Evolutionary conservation across 2,329 filamentous ascomycete genomes (phyloP).

Genomic region (Periconia digitata): DNA sequence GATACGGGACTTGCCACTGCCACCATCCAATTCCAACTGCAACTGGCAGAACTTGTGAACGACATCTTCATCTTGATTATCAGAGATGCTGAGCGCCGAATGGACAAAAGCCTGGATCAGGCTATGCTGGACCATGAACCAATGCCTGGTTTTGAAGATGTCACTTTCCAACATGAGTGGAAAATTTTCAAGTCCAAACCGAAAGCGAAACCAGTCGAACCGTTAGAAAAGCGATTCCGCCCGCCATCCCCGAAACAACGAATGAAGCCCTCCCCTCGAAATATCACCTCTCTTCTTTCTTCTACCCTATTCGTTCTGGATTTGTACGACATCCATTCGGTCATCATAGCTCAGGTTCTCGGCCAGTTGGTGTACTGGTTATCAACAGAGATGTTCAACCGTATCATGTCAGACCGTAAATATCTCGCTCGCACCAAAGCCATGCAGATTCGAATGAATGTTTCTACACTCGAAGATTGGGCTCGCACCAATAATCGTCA

Average conservation of each 20-base stretch:
- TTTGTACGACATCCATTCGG: constrained; percentile 97
- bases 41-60: constrained; percentile 91
- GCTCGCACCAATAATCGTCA: constrained; percentile 89
- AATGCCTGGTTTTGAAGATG: constrained; percentile 94
- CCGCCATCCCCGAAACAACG: constrained; percentile 92
- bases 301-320: constrained; percentile 97
- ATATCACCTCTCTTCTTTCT: constrained; percentile 91
- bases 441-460: constrained; percentile 99
- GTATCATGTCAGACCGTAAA: constrained; percentile 93
- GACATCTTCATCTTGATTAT: constrained; percentile 99
- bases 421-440: constrained; percentile 96
- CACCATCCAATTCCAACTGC: constrained; percentile 86
- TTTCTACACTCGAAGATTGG: constrained; percentile 95
- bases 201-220: constrained; percentile 81
- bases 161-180: constrained; percentile 98
- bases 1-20: constrained; percentile 78
- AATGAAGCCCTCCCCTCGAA: constrained; percentile 88
- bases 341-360: constrained; percentile 89
- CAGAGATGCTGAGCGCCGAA: constrained; percentile 87
- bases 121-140: constrained; percentile 98
- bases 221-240: constrained; percentile 84
- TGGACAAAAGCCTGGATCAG: constrained; percentile 91
- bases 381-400: constrained; percentile 93
- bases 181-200: constrained; percentile 92
- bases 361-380: constrained; percentile 96